Conservation (phyloP, 139 green algal genomes). For the Closterium sp. region DNA sequence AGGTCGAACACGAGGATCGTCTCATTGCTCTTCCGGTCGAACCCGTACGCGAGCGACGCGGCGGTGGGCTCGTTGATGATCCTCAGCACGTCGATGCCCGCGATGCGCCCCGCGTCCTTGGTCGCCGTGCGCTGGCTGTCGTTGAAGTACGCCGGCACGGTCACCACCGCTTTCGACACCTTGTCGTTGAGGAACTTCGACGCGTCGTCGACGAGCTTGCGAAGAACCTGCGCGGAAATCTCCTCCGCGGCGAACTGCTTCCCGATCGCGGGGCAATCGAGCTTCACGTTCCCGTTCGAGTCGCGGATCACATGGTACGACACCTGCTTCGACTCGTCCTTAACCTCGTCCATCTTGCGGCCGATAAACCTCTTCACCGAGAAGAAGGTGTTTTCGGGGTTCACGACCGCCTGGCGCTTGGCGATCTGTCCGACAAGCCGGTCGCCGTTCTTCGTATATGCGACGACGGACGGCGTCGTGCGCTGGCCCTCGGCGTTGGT, state of each 20-base stretch:
- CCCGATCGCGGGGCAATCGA: constrained; percentile 76
- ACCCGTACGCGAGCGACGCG: constrained; percentile 95
- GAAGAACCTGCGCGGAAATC: constrained; percentile 78
- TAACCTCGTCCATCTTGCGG: constrained; percentile 83
- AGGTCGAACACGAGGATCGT: constrained; percentile 99
- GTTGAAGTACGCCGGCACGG: constrained; percentile 99
- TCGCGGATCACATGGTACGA: constrained; percentile 81
- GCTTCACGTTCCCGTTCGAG: constrained; percentile 90
- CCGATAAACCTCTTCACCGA: constrained; percentile 99
- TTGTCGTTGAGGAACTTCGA: constrained; percentile 76
- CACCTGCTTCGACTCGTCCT: constrained; percentile 86
- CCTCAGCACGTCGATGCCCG: constrained; percentile 94
- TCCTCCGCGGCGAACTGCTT: constrained; percentile 98
- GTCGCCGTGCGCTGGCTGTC: constrained; percentile 93
- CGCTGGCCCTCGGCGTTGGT: constrained; percentile 95
- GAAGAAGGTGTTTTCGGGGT: constrained; percentile 99
- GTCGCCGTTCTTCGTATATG: constrained; percentile 79
- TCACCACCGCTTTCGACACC: constrained; percentile 95
- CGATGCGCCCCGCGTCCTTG: constrained; percentile 90
- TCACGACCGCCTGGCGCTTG: constrained; percentile 97
- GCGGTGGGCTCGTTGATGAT: constrained; percentile 99
- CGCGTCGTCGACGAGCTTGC: constrained; percentile 80
- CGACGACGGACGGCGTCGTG: constrained; percentile 96
- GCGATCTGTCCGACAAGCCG: constrained; percentile 97
- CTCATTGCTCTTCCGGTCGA: constrained; percentile 98